phyloP scores from a whole-genome alignment of 2,329 filamentous ascomycete genomes.

The Fusarium sp. region DNA sequence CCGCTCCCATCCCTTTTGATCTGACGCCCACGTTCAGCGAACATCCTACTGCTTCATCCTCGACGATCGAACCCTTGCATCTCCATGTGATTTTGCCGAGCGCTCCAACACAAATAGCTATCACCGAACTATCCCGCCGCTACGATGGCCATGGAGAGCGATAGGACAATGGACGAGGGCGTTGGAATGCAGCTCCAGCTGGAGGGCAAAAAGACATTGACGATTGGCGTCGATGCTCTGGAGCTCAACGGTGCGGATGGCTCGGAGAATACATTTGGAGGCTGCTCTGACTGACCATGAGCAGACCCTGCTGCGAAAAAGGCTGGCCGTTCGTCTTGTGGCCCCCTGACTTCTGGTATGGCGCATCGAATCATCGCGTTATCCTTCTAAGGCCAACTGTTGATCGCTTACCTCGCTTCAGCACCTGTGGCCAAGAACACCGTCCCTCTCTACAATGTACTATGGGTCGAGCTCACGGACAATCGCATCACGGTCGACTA shows the following conservation, averaged over 20 bases:
- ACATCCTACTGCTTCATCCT: constrained; percentile 4
- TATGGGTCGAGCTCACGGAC: constrained; percentile 81
- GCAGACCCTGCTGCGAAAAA: constrained; percentile 44
- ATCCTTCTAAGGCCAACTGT: background rate
- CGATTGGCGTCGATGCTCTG: constrained; percentile 51
- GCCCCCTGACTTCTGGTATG: constrained; percentile 40
- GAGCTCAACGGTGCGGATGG: constrained; percentile 54
- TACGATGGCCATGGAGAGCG: constrained; percentile 25
- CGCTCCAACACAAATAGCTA: constrained; percentile 2
- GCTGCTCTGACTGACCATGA: constrained; percentile 31
- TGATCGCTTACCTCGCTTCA: constrained; percentile 30
- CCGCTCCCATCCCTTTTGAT: background rate
- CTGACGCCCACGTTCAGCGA: background rate
- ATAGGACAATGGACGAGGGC: constrained; percentile 40
- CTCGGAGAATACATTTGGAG: constrained; percentile 13
- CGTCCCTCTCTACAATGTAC: constrained; percentile 86
- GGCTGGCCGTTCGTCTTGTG: constrained; percentile 43
- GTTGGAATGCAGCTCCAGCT: constrained; percentile 51
- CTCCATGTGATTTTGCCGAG: constrained; percentile 11
- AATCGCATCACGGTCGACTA: constrained; percentile 80
- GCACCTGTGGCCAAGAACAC: constrained; percentile 47
- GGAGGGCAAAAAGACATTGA: constrained; percentile 52
- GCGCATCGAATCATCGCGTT: background rate
- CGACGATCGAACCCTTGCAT: constrained; percentile 12
- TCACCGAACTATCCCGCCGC: background rate